Evolutionary conservation across 805 yeast species (phyloP), one percentile per base, ranked within the genome.

Genomic region (Komagataella phaffii): DNA sequence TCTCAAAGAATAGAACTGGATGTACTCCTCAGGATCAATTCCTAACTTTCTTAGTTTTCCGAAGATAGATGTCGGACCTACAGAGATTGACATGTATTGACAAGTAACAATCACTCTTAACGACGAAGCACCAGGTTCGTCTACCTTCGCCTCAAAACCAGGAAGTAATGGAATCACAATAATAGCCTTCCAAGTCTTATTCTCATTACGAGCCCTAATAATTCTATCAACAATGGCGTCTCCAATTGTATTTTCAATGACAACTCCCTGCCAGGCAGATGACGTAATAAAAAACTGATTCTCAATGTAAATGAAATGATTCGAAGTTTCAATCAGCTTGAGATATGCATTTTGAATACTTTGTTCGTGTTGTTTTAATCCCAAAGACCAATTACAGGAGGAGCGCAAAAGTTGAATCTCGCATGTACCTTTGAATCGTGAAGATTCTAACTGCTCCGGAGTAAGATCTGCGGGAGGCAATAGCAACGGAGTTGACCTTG

Each of bases 141-240:
- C 98, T 18, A 95, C 95, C 57, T 88, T 86, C 24, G 96, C 82
- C 61, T 85, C 93, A 64, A 95, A 93, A 0, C 99, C 99, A 1
- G 99, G 99, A 93, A 93, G 88, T 57, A 93, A 72, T 2, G 99
- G 99, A 55, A 93, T 88, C 8, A 93, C 75, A 54, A 93, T 84
- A 23, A 88, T 78, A 1, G 98, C 98, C 55, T 82, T 83, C 99
- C 99, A 93, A 8, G 71, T 65, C 51, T 80, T 84, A 4, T 80
- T 79, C 54, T 83, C 85, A 54, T 78, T 76, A 61, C 87, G 85
- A 0, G 99, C 99, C 48, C 89, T 75, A 40, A 90, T 85, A 52
- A 91, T 90, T 60, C 99, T 75, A 64, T 93, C 98, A n/a, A 93
- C 98, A 47, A 93, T 72, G 0, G 99, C 99, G 72, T 91, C 96